These are phyloP conservation scores for Salicornia ramosissima DNA, from an alignment of 148 eudicot genomes.

Conservation along the genomic window DNA sequence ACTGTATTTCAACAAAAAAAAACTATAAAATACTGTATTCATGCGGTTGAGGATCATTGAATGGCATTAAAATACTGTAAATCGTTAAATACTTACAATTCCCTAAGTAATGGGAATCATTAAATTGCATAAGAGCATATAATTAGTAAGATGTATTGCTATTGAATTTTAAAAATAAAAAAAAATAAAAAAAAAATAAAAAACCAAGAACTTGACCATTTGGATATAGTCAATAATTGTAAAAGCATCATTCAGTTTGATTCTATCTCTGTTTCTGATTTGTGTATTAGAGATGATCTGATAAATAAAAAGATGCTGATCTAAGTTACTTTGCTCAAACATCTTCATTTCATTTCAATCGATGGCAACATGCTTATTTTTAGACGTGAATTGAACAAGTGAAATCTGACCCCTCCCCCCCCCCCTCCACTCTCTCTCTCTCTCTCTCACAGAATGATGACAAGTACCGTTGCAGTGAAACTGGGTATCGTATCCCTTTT, in stretches of 20 bases:
- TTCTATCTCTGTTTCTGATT: neutral
- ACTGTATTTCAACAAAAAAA: too few species aligned
- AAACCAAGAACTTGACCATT: neutral
- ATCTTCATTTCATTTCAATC: neutral
- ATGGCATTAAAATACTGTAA: too few species aligned
- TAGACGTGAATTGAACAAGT: conserved; percentile 7
- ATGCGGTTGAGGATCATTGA: too few species aligned
- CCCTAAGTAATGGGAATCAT: too few species aligned
- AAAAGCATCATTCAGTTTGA: neutral
- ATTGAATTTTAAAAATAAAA: neutral
- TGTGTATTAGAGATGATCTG: neutral
- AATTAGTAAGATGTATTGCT: neutral
- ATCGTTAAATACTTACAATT: too few species aligned
- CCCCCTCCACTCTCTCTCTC: too few species aligned
- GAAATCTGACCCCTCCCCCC: too few species aligned
- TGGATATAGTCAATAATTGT: neutral
- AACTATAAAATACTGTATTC: too few species aligned
- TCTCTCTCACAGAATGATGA: conserved; percentile 44
- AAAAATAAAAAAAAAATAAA: too few species aligned
- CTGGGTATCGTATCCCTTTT: conserved; percentile 88
- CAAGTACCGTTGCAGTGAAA: conserved; percentile 85
- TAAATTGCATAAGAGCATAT: too few species aligned
- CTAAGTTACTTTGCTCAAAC: neutral
- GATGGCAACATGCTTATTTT: neutral
- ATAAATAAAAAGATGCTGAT: neutral